phyloP scores from a whole-genome alignment of 2,329 filamentous ascomycete species.

The Karstenula rhodostoma region DNA sequence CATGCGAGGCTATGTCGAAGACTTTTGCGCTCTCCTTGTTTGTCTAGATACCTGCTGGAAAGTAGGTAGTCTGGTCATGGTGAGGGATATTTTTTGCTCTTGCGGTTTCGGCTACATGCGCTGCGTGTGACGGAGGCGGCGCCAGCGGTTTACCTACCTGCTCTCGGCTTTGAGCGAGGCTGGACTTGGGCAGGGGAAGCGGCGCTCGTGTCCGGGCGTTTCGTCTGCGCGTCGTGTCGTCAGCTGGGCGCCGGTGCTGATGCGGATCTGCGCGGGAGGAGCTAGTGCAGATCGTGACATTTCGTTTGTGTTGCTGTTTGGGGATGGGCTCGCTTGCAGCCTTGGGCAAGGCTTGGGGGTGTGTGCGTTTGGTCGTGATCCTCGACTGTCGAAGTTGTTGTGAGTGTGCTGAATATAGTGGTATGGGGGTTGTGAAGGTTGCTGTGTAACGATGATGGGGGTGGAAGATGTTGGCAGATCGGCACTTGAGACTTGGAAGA shows the following conservation, averaged over 20 bases:
- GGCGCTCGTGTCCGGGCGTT: not conserved
- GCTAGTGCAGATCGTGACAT: conserved; percentile 2
- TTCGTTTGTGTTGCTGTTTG: conserved; percentile 1
- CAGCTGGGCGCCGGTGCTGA: not conserved
- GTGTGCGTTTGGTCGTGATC: not conserved
- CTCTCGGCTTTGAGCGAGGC: not conserved
- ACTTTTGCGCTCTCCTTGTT: too few relatives aligned
- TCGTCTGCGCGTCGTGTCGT: not conserved
- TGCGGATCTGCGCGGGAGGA: not conserved
- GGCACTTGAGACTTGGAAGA: too few relatives aligned
- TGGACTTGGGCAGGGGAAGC: not conserved
- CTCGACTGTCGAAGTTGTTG: not conserved
- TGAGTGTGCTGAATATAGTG: not conserved
- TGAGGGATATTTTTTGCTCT: not conserved
- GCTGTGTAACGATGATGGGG: too few relatives aligned
- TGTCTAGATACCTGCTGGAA: too few relatives aligned
- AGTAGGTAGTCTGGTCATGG: too few relatives aligned
- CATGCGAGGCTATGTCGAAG: not conserved
- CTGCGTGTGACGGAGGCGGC: not conserved
- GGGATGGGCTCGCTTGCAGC: not conserved
- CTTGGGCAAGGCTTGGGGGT: not conserved
- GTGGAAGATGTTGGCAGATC: too few relatives aligned
- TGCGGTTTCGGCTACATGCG: too few relatives aligned
- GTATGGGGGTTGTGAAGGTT: not conserved
- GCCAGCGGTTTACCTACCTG: not conserved